Percentiles rank a stretch among this genome's conserved stretches.
phyloP scores from a whole-genome alignment of 257 asterid genomes.

The Ajuga chamaepitys region DNA sequence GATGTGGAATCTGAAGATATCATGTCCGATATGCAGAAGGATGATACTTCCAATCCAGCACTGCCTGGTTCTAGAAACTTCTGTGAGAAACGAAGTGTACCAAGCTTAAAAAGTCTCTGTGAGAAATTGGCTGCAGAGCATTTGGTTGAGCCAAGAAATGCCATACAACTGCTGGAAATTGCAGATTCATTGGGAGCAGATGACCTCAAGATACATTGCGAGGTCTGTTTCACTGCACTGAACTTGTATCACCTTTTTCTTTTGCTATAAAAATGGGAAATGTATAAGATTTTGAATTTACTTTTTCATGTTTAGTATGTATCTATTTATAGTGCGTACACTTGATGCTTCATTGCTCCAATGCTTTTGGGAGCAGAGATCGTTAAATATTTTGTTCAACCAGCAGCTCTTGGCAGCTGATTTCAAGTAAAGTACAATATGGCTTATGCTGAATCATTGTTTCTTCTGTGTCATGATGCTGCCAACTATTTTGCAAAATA shows the following conservation, averaged over 20 bases:
- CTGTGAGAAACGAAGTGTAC: slow-evolving; percentile 26
- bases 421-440: background rate
- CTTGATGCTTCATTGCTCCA: background rate
- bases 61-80: slow-evolving; percentile 12
- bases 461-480: background rate
- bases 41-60: slow-evolving; percentile 17
- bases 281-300: background rate
- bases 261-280: background rate
- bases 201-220: slow-evolving; percentile 69
- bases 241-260: slow-evolving; percentile 9
- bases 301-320: background rate
- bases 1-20: slow-evolving; percentile 46
- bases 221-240: slow-evolving; percentile 32
- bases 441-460: background rate
- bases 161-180: slow-evolving; percentile 75
- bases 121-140: slow-evolving; percentile 76
- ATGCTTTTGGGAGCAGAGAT: too few relatives aligned
- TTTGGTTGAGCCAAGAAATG: slow-evolving; percentile 89
- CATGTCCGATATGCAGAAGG: slow-evolving; percentile 25
- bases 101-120: slow-evolving; percentile 82
- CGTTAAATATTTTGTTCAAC: background rate
- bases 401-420: background rate
- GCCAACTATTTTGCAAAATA: background rate
- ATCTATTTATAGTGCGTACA: background rate
- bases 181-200: slow-evolving; percentile 85